A percentile compares a stretch with the other conserved stretches of the same genome.
These are phyloP conservation scores for Urochloa ruziziensis DNA, from an alignment of 176 grass and related monocot species.

Conservation along the genomic window DNA sequence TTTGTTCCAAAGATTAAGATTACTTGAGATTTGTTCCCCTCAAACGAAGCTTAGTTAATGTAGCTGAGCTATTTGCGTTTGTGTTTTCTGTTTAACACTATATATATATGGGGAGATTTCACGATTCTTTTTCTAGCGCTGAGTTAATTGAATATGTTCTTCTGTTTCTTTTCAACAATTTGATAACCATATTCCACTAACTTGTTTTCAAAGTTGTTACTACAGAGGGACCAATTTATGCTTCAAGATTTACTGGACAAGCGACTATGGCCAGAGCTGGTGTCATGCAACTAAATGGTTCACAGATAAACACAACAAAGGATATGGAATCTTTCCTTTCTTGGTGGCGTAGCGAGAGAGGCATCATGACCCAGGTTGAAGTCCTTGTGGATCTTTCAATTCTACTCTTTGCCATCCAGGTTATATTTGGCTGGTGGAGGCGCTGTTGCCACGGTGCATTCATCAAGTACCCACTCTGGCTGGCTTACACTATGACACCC, in stretches of 20 bases:
- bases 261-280: neutral
- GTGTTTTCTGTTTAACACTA: too few relatives aligned
- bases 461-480: neutral
- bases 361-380: neutral
- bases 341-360: neutral
- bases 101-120: too few relatives aligned
- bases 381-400: neutral
- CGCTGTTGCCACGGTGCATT: neutral
- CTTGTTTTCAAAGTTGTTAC: neutral
- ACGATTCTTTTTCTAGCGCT: neutral
- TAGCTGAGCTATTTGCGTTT: too few relatives aligned
- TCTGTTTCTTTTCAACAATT: neutral
- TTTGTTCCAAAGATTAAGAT: neutral
- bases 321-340: neutral
- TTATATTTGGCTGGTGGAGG: slow-evolving; percentile 10
- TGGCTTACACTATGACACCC: neutral
- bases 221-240: neutral
- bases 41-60: too few relatives aligned
- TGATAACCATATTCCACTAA: neutral
- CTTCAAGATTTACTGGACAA: neutral
- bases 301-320: neutral
- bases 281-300: neutral
- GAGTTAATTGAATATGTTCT: neutral
- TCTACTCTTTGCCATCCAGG: slow-evolving; percentile 1
- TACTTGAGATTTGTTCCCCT: too few relatives aligned